Base-by-base conservation (phyloP, 495 filamentous ascomycete genomes). In the Daldinia grandis region DNA sequence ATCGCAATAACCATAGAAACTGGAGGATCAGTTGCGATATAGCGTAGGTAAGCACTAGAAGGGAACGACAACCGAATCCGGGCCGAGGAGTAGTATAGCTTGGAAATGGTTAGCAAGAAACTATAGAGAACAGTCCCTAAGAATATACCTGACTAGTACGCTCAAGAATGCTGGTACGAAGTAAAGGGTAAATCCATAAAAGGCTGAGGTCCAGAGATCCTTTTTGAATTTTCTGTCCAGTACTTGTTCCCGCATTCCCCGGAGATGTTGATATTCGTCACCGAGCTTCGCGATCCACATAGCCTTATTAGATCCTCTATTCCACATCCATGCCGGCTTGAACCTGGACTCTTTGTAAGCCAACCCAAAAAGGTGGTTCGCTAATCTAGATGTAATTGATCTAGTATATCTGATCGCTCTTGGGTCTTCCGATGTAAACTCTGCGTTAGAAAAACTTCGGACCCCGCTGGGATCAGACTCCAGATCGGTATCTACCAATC, bases 261-360 rank as follows among this genome's bases (percentile, higher is more conserved):
- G 19, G 3, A 47, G 42, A 24, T 14, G 5, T 4, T 7, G 42
- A 10, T 47, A 47, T 24, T 50, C 40, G 0, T 40, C 17, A 9
- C 56, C 38, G 17, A 72, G 50, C 8, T 69, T 69, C 5, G 49
- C 15, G 17, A 73, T 64, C 65, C 65, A 69, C 33, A n/a, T 42
- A 6, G 24, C 64, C 55, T 69, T 73, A 24, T 61, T 69, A 1
- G 31, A 33, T 7, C 71, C 71, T 7, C 71, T 67, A 21, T 64
- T 44, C 66, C 71, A 73, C 62, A 65, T 62, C 71, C 71, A 69
- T 3, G 66, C 61, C 0, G 58, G 54, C 31, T 63, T 66, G 38
- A 62, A 53, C 15, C 24, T 17, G 17, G 71, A 62, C 21, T 65
- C 40, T 76, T 47, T 24, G 9, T 47, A 24, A 21, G 42, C 42